Percentiles rank a stretch among this genome's conserved stretches.
Evolutionary conservation across 768 basidiomycete species (phyloP).

Genomic region (Mrakia gelida): DNA sequence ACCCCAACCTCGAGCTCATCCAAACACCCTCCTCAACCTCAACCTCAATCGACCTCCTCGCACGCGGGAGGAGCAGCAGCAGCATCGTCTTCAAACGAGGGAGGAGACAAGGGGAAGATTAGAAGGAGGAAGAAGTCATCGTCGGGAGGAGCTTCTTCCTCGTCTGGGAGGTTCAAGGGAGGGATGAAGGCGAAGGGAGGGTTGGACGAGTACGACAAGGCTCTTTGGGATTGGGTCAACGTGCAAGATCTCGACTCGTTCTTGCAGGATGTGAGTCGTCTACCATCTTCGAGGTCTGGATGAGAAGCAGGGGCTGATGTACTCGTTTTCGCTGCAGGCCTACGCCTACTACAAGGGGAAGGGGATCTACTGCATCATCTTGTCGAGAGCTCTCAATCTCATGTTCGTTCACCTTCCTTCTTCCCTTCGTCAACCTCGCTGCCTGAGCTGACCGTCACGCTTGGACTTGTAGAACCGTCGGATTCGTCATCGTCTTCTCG

Average conservation of each 20-base stretch:
- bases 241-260: constrained; percentile 95
- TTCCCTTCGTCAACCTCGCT: not conserved
- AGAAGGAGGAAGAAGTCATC: not conserved
- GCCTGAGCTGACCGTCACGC: not conserved
- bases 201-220: constrained; percentile 59
- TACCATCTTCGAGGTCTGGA: not conserved
- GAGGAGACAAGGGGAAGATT: not conserved
- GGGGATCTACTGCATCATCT: constrained; percentile 90
- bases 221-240: constrained; percentile 98
- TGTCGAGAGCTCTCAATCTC: constrained; percentile 85
- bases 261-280: constrained; percentile 67
- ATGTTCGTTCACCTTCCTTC: constrained; percentile 58
- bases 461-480: constrained; percentile 66
- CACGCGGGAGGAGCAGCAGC: not conserved
- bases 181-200: constrained; percentile 18
- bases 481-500: constrained; percentile 97
- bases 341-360: constrained; percentile 96
- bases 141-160: not conserved
- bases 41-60: not conserved
- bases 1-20: not conserved
- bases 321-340: constrained; percentile 38
- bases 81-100: too few species aligned
- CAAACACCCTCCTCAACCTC: not conserved
- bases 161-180: not conserved
- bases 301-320: not conserved